A percentile compares a stretch with the other conserved stretches of the same genome.
Evolutionary conservation across 108 stramenopile species (phyloP).

Genomic region (Cyclotella distinguenda): DNA sequence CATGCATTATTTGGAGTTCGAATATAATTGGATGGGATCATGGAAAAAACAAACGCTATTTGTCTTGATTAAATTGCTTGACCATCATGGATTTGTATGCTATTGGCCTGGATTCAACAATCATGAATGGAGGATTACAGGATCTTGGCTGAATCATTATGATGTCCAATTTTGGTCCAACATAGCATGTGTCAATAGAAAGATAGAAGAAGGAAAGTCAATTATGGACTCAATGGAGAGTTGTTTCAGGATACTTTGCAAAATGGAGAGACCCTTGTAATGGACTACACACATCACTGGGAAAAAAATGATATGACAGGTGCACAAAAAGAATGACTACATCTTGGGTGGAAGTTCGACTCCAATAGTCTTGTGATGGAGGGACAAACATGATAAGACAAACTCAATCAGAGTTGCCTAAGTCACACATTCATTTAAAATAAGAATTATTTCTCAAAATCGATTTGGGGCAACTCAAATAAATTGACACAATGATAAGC

Average conservation of each 20-base stretch:
- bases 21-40: slow-evolving; percentile 44
- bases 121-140: slow-evolving; percentile 28
- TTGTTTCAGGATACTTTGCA: slow-evolving; percentile 45
- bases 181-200: slow-evolving; percentile 66
- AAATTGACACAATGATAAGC: no score
- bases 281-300: slow-evolving; percentile 3
- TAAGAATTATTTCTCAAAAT: no score
- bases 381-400: no score
- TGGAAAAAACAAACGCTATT: slow-evolving; percentile 26
- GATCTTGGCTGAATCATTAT: slow-evolving; percentile 33
- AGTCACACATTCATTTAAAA: no score
- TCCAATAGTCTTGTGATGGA: no score
- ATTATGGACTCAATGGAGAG: slow-evolving; percentile 57
- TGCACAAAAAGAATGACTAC: no score
- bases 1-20: slow-evolving; percentile 38
- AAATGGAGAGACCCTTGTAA: slow-evolving; percentile 1
- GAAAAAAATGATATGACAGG: no score
- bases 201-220: slow-evolving; percentile 12
- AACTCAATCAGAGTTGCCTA: no score
- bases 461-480: no score
- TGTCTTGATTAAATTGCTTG: slow-evolving; percentile 5
- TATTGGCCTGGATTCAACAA: slow-evolving; percentile 32
- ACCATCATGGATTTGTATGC: slow-evolving; percentile 21
- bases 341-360: no score
- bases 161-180: slow-evolving; percentile 62